Base-by-base conservation (phyloP, 2,329 filamentous ascomycete species). In the Penicillium sumatraense region DNA sequence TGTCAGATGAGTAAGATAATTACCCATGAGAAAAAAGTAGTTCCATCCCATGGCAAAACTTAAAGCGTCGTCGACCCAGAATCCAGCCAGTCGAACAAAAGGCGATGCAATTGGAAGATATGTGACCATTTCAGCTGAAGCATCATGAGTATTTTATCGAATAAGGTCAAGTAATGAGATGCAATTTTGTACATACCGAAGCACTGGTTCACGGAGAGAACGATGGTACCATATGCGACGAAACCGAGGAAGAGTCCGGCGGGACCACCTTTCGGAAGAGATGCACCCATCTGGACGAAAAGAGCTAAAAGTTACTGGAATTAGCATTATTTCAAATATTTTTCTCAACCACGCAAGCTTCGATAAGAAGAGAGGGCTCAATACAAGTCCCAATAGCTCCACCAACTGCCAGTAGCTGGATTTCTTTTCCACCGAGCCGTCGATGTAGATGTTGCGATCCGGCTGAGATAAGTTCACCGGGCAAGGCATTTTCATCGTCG, bases 381-480 rank as follows among this genome's bases (percentile, higher is more conserved):
- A 49, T 63, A 71, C 69, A 70, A 18, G 70, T 72, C 40, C 71
- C 70, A 54, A 72, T 73, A 18, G 71, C 70, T 20, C 71, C 70
- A 7, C 71, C 71, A 11, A 73, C 67, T 0, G 71, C 72, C 51
- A 71, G 65, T 1, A 73, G 61, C 51, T 74, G 71, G 8, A 73
- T 63, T 46, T 73, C 68, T 45, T 66, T 68, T 10, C 69, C 67
- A 27, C 66, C 40, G 8, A 42, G 13, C 5, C n/a, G 21, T 4
- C 71, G 65, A 48, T 74, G 69, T 5, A 74, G 63, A 16, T 54
- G 26, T 35, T 58, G 40, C 7, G 55, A 58, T 18, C 55, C 55
- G 45, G 59, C 59, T 14, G 59, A 62, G 33, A 62, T 57, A 20
- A 62, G 54, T 33, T 62, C 57, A 21, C 49, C 53, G 21, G 57